These are phyloP conservation scores for Cenchrus purpureus DNA, from an alignment of 176 grass and related monocot species.

Conservation along the genomic window DNA sequence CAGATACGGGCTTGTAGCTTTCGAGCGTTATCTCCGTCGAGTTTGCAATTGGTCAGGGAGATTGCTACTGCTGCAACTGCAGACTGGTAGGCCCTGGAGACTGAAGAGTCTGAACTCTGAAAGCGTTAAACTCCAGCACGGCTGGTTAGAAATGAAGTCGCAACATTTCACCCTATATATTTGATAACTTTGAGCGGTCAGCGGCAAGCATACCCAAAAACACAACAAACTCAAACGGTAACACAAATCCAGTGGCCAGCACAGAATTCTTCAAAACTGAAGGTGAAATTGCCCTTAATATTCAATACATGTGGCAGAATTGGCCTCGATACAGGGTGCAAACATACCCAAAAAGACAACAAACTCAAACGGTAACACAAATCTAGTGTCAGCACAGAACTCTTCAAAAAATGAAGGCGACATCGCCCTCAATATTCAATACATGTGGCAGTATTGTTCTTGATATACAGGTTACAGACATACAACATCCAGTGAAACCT, in stretches of 20 bases:
- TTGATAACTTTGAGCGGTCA: not conserved
- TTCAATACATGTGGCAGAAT: not conserved
- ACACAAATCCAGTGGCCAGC: not conserved
- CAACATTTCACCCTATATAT: no score
- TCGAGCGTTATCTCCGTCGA: conserved; percentile 41
- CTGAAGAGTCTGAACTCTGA: not conserved
- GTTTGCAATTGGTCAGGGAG: conserved; percentile 43
- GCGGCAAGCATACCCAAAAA: not conserved
- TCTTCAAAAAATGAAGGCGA: not conserved
- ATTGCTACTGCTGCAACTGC: conserved; percentile 7
- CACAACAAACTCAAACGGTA: no score
- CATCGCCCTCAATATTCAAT: not conserved
- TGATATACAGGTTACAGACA: conserved; percentile 16
- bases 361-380: not conserved
- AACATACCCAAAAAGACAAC: not conserved
- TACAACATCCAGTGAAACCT: conserved; percentile 20
- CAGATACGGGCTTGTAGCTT: not conserved
- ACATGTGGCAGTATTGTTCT: not conserved
- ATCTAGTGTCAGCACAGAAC: not conserved
- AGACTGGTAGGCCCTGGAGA: not conserved
- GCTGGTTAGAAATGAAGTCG: not conserved
- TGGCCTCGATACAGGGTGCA: not conserved
- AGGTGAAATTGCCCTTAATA: not conserved
- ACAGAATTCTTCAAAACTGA: not conserved
- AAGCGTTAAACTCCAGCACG: not conserved